A percentile compares a stretch with the other conserved stretches of the same genome.
phyloP scores from a whole-genome alignment of 345 rosid species.

The Eucalyptus paniculata region DNA sequence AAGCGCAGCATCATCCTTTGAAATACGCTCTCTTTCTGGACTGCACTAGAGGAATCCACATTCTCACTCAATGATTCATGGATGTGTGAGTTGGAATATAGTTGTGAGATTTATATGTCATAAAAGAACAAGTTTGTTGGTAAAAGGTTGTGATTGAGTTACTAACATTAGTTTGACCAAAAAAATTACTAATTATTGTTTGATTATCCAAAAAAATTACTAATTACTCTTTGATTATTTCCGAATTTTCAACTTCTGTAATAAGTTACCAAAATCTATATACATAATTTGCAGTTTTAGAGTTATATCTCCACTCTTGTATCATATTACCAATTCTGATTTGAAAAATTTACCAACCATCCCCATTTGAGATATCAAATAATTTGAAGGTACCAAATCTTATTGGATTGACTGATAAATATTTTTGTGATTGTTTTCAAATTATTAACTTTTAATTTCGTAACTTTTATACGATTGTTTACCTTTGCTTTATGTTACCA shows the following conservation, averaged over 20 bases:
- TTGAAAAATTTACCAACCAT: neutral
- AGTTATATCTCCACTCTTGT: neutral
- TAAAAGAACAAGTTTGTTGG: neutral
- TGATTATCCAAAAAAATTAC: neutral
- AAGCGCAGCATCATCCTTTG: neutral
- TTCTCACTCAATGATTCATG: neutral
- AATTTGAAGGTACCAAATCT: too few relatives aligned
- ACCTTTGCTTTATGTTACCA: neutral
- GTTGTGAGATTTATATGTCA: neutral
- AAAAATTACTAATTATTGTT: neutral
- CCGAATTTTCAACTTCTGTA: neutral
- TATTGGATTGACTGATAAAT: neutral
- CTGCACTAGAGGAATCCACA: neutral
- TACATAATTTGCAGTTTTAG: neutral
- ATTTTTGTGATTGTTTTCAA: neutral
- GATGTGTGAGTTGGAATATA: neutral
- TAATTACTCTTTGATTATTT: neutral
- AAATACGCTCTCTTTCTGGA: neutral
- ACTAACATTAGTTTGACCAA: neutral
- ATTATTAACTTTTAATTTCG: neutral
- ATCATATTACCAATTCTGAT: neutral
- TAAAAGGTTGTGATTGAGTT: neutral
- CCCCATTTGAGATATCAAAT: neutral
- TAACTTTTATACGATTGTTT: neutral
- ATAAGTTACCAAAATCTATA: neutral